Evolutionary conservation across 345 rosid species (phyloP), one percentile per base, ranked within the genome.

Genomic region (Trapa bicornis): DNA sequence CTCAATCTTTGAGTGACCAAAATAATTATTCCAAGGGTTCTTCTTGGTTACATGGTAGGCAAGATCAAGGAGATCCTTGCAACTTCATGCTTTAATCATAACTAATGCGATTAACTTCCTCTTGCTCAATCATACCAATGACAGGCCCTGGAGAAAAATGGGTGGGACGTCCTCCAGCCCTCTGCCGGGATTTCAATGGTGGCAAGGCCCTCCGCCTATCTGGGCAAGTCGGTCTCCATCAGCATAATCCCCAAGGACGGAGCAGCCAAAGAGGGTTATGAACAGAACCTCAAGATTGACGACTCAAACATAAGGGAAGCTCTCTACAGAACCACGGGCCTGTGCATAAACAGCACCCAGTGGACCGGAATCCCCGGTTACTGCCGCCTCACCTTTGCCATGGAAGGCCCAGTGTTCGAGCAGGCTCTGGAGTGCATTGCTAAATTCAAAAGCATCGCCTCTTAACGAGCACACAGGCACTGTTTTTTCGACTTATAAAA

Each of bases 301-400:
- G 88, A 86, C 72, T 76, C 86, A n/a, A 87, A 80, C 60, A 82
- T 93, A 74, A 83, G 97, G 74, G 98, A 84, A 47, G 86, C 84
- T 72, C 76, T 90, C 65, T 82, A 79, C 65, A 81, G 70, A 68
- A 74, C 84, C 11, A 88, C 90, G 0, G 98, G 97, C 47, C 77
- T 93, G 67, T 93, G 97, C 68, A 84, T 93, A 73, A 93, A 90
- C 79, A 78, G 97, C 14, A 82, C 92, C 53, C 72, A 75, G 0
- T 93, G 98, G 97, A 88, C 96, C 0, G 97, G 98, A 69, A 81
- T 90, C 36, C 96, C 91, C 0, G 96, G 92, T 65, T 93, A 90
- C 76, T 90, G 98, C 79, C 94, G 98, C 78, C 88, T 93, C 78
- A 74, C 90, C 0, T 37, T 85, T 58, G 98, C 94, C 29, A 65